phyloP scores from a whole-genome alignment of 371 early-diverging fungal species.

The Globomyces sp. region DNA sequence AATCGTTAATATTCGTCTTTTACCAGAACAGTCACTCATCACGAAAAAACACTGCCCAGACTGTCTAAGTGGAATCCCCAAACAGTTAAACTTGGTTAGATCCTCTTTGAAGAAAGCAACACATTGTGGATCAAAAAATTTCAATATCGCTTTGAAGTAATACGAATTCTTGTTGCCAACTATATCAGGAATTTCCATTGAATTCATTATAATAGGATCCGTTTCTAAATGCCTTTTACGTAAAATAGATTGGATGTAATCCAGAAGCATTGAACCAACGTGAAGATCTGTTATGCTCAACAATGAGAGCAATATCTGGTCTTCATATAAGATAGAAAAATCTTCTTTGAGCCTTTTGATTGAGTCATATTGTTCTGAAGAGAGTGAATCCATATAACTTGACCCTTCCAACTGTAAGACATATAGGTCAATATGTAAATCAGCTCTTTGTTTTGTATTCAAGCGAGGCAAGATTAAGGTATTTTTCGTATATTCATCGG shows the following conservation, averaged over 20 bases:
- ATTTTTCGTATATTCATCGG: too few species aligned
- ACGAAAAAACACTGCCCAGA: constrained; percentile 9
- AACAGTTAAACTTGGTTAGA: not conserved
- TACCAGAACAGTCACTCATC: not conserved
- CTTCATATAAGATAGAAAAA: not conserved
- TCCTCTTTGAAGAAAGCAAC: not conserved
- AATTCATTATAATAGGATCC: not conserved
- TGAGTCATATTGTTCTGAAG: not conserved
- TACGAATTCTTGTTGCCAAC: not conserved
- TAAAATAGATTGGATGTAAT: not conserved
- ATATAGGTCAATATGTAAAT: too few species aligned
- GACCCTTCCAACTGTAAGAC: too few species aligned
- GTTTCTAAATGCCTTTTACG: constrained; percentile 1
- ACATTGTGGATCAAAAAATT: constrained; percentile 1
- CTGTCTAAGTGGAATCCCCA: not conserved
- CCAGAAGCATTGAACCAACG: not conserved
- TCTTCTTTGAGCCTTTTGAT: constrained; percentile 2
- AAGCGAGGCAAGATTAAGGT: too few species aligned
- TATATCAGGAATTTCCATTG: too few species aligned
- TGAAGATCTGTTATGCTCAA: not conserved
- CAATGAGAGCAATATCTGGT: not conserved
- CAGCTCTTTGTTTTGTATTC: too few species aligned
- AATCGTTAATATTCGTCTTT: too few species aligned
- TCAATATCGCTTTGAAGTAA: not conserved
- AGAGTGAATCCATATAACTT: too few species aligned